These are phyloP conservation scores for Reticulascus tulasneorum DNA, from an alignment of 2,329 filamentous ascomycete species.

Conservation along the genomic window DNA sequence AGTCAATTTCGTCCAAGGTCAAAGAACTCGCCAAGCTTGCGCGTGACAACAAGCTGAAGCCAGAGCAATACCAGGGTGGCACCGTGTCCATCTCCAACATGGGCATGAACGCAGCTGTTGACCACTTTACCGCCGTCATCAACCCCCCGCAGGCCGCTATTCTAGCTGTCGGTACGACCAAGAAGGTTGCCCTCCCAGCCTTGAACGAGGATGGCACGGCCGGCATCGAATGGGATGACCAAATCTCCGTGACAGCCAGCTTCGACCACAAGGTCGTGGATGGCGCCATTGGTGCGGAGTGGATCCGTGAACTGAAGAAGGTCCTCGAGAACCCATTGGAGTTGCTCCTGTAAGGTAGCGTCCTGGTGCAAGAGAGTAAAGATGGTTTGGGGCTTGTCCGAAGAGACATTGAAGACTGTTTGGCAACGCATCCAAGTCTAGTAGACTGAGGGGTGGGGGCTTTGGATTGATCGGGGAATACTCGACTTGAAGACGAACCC, in stretches of 20 bases:
- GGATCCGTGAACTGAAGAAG: slow-evolving; percentile 96
- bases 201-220: slow-evolving; percentile 70
- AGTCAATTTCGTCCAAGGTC: slow-evolving; percentile 81
- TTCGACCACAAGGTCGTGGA: slow-evolving; percentile 99
- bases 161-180: slow-evolving; percentile 87
- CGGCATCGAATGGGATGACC: slow-evolving; percentile 85
- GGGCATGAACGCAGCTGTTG: slow-evolving; percentile 97
- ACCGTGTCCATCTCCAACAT: slow-evolving; percentile 99
- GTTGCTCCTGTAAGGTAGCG: slow-evolving; percentile 69
- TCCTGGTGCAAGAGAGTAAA: neutral
- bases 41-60: slow-evolving; percentile 96
- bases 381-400: neutral
- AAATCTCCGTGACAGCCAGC: slow-evolving; percentile 90
- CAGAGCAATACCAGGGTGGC: slow-evolving; percentile 97
- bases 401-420: no score
- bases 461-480: slow-evolving; percentile 1
- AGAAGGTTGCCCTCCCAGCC: slow-evolving; percentile 83
- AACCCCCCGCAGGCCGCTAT: slow-evolving; percentile 98
- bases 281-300: slow-evolving; percentile 92
- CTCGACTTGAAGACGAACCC: slow-evolving; percentile 12
- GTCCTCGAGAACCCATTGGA: slow-evolving; percentile 95
- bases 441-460: slow-evolving; percentile 1
- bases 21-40: slow-evolving; percentile 97
- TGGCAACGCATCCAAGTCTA: no score
- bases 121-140: slow-evolving; percentile 97